Conservation (phyloP, 768 basidiomycete genomes). For the Cystofilobasidium bisporidii region DNA sequence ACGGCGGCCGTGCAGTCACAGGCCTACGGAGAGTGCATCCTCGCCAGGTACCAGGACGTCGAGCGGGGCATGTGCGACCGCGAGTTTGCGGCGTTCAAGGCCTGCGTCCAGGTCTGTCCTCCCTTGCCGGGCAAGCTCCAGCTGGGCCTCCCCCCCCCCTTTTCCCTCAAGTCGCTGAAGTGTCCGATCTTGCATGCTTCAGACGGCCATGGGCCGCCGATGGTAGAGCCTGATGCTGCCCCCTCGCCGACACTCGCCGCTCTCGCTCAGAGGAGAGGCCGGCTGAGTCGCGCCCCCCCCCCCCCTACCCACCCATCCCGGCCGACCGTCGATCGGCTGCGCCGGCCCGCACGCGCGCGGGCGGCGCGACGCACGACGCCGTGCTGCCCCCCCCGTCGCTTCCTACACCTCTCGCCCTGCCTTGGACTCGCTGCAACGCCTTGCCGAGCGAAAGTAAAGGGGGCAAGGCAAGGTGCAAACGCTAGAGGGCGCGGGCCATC, state of each 20-base stretch:
- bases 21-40: slow-evolving; percentile 78
- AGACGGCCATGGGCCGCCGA: slow-evolving; percentile 7
- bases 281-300: too few relatives aligned
- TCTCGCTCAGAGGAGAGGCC: too few relatives aligned
- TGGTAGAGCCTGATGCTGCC: too few relatives aligned
- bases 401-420: too few relatives aligned
- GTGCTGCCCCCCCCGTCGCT: too few relatives aligned
- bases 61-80: slow-evolving; percentile 69
- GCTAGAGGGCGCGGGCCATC: too few relatives aligned
- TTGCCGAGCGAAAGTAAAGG: too few relatives aligned
- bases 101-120: slow-evolving; percentile 52
- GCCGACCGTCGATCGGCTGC: background rate
- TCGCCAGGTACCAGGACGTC: slow-evolving; percentile 71
- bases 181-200: background rate
- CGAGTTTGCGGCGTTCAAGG: slow-evolving; percentile 74
- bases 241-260: too few relatives aligned
- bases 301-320: background rate
- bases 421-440: too few relatives aligned
- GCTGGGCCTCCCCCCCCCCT: background rate
- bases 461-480: background rate
- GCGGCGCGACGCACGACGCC: background rate
- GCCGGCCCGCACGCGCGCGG: background rate
- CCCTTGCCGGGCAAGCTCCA: background rate
- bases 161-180: background rate
- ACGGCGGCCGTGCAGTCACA: background rate